Base-by-base conservation (phyloP, 1,284 basidiomycete species). In the Austroboletus niveus region DNA sequence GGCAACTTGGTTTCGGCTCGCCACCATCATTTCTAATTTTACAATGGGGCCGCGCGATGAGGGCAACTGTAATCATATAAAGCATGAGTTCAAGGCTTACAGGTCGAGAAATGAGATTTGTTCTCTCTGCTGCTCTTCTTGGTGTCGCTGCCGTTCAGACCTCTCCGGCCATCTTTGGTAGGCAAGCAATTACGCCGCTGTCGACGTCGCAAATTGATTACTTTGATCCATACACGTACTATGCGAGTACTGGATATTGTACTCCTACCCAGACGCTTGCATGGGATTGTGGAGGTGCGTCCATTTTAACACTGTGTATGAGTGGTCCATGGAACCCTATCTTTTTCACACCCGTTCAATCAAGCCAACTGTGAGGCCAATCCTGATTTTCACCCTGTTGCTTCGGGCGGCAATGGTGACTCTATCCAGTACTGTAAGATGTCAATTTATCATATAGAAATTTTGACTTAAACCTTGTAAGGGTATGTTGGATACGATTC, bases 251-350 rank as follows among this genome's bases (percentile, higher is more conserved):
- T 7, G 82, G 72, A 1, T 82, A 82, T 59, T 88, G 85, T 56
- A 31, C 66, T 6, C 67, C 82, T 1, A 58, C 70, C 29, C 81
- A 79, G 8, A 42, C 42, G 3, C 56, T 74, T 27, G 64, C 71
- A 8, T 88, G 86, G 84, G 64, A 66, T 34, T 88, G 86, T 65
- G 85, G 87, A 62, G 59, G 81, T 81, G 53, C 22, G 74, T 63
- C 49, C 31, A 36, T 15, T 35, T 27, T 4, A 24, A 24, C 22
- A 5, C 3, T 24, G 22, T 24, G 22, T 20, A 11, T 30, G 2
- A 11, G 3, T 24, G 24, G 6, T 14, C 15, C 8, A 15, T 8
- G 2, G 8, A 6, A 5, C 6, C 7, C 47, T 24, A 55, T 14
- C 22, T 24, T 24, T 24, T 24, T 27, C 14, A 8, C 5, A 6